Evolutionary conservation across 2,329 filamentous ascomycete species (phyloP).

Genomic region (Aspergillus texensis): DNA sequence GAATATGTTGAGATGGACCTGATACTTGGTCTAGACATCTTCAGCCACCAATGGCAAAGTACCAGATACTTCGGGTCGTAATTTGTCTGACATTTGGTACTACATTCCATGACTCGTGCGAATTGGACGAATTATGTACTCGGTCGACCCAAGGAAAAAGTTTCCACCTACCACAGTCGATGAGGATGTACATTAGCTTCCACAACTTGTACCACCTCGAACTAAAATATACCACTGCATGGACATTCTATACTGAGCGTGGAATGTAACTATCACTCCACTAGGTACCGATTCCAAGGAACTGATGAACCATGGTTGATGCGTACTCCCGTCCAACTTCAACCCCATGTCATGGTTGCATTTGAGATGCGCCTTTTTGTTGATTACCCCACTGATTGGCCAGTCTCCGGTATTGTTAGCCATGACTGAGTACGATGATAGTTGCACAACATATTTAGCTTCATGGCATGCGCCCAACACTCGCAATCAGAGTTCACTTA

Average conservation of each 20-base stretch:
- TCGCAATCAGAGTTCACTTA: not conserved
- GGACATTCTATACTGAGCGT: not conserved
- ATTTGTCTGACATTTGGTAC: not conserved
- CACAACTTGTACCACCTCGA: not conserved
- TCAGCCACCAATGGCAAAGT: not conserved
- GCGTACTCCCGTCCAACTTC: not conserved
- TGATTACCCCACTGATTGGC: too few species aligned
- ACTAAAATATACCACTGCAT: not conserved
- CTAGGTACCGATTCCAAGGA: not conserved
- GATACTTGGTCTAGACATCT: constrained; percentile 1
- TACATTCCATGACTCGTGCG: constrained; percentile 3
- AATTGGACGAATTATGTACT: not conserved
- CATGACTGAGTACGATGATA: too few species aligned
- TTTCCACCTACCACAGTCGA: not conserved
- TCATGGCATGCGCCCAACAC: not conserved
- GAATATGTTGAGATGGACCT: not conserved
- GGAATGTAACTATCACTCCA: not conserved
- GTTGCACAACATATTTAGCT: not conserved
- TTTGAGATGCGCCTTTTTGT: not conserved
- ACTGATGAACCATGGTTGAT: not conserved
- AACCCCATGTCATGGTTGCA: not conserved
- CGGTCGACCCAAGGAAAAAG: not conserved
- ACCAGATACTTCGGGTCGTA: not conserved
- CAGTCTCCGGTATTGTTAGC: too few species aligned
- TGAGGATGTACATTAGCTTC: not conserved